Conservation (phyloP, 176 grass and related monocot genomes). For the Carex scoparia region DNA sequence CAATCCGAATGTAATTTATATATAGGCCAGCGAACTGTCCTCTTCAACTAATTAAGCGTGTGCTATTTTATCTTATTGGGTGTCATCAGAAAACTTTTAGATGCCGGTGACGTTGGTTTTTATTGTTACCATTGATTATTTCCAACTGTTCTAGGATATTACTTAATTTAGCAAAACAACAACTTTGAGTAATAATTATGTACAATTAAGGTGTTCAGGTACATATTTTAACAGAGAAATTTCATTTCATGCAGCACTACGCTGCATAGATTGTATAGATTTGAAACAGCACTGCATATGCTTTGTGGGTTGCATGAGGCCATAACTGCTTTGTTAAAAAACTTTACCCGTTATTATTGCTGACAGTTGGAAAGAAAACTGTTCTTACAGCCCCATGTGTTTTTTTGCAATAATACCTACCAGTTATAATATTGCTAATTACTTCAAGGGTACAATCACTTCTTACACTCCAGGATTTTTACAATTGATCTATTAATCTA, state of each 20-base stretch:
- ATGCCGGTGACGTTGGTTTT: neutral
- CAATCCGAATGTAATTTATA: neutral
- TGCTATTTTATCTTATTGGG: neutral
- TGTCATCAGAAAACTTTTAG: neutral
- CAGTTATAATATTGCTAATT: neutral
- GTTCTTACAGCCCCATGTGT: neutral
- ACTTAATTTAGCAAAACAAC: conserved; percentile 23
- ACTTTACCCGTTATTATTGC: neutral
- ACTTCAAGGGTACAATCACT: neutral
- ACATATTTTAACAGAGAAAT: too few relatives aligned
- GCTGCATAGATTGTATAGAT: too few relatives aligned
- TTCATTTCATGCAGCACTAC: too few relatives aligned
- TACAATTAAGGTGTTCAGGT: neutral
- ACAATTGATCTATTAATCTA: neutral
- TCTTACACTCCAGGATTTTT: neutral
- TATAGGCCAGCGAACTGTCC: neutral
- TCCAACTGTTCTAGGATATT: neutral
- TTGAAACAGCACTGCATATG: too few relatives aligned
- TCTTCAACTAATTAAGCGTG: neutral
- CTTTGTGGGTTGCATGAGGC: too few relatives aligned
- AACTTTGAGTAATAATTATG: neutral
- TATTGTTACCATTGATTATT: too few relatives aligned
- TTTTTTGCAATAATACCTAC: neutral
- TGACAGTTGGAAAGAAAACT: neutral
- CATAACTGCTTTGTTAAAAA: too few relatives aligned